Percentiles rank a stretch among this genome's conserved stretches.
Conservation (phyloP, 2,329 filamentous ascomycete genomes). For the Diaporthe sp. region DNA sequence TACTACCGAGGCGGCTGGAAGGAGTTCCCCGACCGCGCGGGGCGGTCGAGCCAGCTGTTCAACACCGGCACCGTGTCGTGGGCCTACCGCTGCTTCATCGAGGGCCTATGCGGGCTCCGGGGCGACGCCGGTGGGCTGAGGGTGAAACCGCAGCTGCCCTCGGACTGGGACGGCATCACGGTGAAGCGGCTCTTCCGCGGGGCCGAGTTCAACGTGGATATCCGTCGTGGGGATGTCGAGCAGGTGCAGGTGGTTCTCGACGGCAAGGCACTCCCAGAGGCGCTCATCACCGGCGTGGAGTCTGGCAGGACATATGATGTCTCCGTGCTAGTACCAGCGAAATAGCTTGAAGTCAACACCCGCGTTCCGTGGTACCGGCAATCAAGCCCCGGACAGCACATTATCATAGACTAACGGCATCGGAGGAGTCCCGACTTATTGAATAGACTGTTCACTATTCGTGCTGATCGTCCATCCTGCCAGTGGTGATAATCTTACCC, state of each 20-base stretch:
- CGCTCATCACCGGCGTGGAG: conserved; percentile 53
- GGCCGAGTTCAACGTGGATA: conserved; percentile 58
- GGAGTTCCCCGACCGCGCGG: conserved; percentile 61
- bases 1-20: conserved; percentile 66
- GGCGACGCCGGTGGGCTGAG: conserved; percentile 59
- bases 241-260: conserved; percentile 53
- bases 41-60: conserved; percentile 66
- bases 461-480: not conserved
- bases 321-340: conserved; percentile 17
- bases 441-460: not conserved
- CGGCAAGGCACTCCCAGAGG: conserved; percentile 50
- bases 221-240: conserved; percentile 53
- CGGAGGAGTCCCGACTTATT: not conserved
- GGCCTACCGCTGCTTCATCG: conserved; percentile 65
- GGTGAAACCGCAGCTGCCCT: conserved; percentile 62
- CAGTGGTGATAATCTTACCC: conserved; percentile 2
- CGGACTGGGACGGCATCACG: conserved; percentile 58
- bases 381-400: not conserved
- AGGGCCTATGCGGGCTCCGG: conserved; percentile 64
- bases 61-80: conserved; percentile 69
- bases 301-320: conserved; percentile 44
- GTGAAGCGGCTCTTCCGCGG: conserved; percentile 61
- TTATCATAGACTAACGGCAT: not conserved
- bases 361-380: not conserved
- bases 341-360: not conserved